Percentiles rank a stretch among this genome's conserved stretches.
Evolutionary conservation across 2,329 filamentous ascomycete genomes (phyloP).

Genomic region (Diaporthe amygdali): DNA sequence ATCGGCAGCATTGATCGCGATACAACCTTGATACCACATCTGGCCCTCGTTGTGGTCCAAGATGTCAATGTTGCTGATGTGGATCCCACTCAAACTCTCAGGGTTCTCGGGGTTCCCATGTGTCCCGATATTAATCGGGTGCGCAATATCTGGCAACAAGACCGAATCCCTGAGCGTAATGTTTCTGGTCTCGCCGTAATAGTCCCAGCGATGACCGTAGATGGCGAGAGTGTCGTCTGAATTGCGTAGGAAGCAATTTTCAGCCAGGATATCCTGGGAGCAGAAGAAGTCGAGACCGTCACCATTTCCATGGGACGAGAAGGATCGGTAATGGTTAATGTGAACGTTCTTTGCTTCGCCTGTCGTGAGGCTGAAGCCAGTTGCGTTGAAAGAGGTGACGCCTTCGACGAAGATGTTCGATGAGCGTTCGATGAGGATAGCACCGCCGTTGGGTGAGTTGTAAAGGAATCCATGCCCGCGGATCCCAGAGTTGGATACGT

Average conservation of each 20-base stretch:
- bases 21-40: conserved; percentile 40
- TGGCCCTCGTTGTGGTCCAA: conserved; percentile 42
- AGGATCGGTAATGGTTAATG: background rate
- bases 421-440: conserved; percentile 8
- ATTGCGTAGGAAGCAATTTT: conserved; percentile 41
- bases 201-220: conserved; percentile 39
- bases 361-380: conserved; percentile 1
- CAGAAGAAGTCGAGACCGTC: conserved; percentile 36
- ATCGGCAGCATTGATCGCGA: conserved; percentile 40
- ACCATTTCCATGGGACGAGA: conserved; percentile 18
- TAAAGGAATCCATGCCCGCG: background rate
- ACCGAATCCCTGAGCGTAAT: conserved; percentile 38
- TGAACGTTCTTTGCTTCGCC: background rate
- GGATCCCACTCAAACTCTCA: conserved; percentile 36
- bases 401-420: background rate
- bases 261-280: conserved; percentile 31
- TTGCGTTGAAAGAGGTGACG: background rate
- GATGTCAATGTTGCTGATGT: conserved; percentile 41
- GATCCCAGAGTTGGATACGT: background rate
- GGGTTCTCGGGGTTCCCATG: conserved; percentile 39
- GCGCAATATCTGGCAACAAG: conserved; percentile 38
- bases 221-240: conserved; percentile 42
- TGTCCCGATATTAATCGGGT: conserved; percentile 42
- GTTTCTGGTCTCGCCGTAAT: conserved; percentile 38
- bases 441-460: background rate